phyloP scores from a whole-genome alignment of 768 basidiomycete genomes.

The Phanerochaete carnosa region DNA sequence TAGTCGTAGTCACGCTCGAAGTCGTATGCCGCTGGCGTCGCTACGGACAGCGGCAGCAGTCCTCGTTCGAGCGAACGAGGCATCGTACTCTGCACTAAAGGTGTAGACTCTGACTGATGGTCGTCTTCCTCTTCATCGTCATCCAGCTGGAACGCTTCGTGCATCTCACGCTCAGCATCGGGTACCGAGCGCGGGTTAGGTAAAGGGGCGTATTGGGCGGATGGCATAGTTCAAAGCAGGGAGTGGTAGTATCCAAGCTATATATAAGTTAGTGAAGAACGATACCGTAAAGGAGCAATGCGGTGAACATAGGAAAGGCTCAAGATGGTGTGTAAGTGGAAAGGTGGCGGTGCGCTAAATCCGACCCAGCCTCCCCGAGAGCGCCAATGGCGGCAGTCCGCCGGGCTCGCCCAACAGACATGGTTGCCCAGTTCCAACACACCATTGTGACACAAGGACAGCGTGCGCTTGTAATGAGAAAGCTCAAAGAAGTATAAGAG shows the following conservation, averaged over 20 bases:
- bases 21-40: constrained; percentile 54
- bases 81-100: constrained; percentile 30
- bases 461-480: not conserved
- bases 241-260: not conserved
- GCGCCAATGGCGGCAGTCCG: not conserved
- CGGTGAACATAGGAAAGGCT: not conserved
- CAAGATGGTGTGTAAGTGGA: constrained; percentile 1
- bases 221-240: constrained; percentile 31
- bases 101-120: constrained; percentile 29
- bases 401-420: not conserved
- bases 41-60: constrained; percentile 17
- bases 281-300: not conserved
- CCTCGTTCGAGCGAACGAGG: constrained; percentile 9
- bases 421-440: not conserved
- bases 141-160: constrained; percentile 66
- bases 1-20: constrained; percentile 80
- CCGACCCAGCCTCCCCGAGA: not conserved
- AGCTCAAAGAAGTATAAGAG: not conserved
- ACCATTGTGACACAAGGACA: not conserved
- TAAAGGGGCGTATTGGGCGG: constrained; percentile 50
- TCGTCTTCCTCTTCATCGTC: constrained; percentile 47
- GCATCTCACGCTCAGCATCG: constrained; percentile 58
- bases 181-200: constrained; percentile 43
- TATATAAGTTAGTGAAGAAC: not conserved
- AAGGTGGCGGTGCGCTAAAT: not conserved